These are phyloP conservation scores for Sclerotinia sclerotiorum DNA, from an alignment of 2,329 filamentous ascomycete species.

Conservation along the genomic window DNA sequence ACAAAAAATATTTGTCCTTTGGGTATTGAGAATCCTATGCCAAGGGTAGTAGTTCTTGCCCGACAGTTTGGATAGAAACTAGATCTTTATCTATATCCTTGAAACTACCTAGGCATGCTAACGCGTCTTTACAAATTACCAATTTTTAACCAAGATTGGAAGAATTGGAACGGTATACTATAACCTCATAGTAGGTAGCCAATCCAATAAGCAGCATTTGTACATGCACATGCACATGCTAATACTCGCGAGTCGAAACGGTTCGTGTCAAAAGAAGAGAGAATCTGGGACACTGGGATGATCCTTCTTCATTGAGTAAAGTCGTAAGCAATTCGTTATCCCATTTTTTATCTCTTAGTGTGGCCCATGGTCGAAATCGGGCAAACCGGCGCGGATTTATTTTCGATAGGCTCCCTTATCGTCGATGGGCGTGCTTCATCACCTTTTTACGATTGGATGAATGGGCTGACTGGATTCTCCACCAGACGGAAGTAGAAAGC, in stretches of 20 bases:
- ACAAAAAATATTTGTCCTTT: not conserved
- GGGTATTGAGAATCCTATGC: not conserved
- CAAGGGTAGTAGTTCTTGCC: slow-evolving; percentile 1
- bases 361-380: not conserved
- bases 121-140: not conserved
- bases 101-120: not conserved
- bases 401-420: slow-evolving; percentile 7
- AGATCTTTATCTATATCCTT: not conserved
- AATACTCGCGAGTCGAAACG: not conserved
- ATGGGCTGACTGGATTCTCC: not conserved
- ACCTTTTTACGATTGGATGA: not conserved
- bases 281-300: not conserved
- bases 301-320: not conserved
- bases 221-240: not conserved
- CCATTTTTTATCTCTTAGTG: not conserved
- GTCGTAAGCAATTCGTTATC: not conserved
- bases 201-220: not conserved
- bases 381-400: not conserved
- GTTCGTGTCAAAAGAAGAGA: not conserved
- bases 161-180: not conserved
- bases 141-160: not conserved
- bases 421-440: slow-evolving; percentile 14
- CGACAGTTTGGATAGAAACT: slow-evolving; percentile 12
- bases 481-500: not conserved
- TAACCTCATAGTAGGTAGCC: not conserved